These are phyloP conservation scores for Nothopassalora personata DNA, from an alignment of 2,329 filamentous ascomycete genomes.

Conservation along the genomic window DNA sequence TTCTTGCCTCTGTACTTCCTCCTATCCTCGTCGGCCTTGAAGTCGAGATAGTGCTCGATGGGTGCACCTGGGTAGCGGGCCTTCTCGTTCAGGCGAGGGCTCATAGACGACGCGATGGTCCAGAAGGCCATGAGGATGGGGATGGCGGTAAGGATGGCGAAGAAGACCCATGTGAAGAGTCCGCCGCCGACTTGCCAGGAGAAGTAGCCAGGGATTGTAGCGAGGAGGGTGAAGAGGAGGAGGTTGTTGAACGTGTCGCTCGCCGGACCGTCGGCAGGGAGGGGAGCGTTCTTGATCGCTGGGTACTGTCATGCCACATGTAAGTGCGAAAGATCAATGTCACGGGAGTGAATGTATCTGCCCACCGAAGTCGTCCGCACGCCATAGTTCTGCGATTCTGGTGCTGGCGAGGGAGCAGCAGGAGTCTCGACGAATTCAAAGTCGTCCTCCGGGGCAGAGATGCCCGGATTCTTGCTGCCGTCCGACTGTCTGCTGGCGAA, in stretches of 20 bases:
- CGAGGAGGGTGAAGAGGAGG: constrained; percentile 64
- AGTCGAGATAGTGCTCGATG: constrained; percentile 84
- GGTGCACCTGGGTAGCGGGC: constrained; percentile 77
- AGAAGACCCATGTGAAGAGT: constrained; percentile 80
- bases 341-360: neutral
- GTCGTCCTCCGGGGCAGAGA: constrained; percentile 42
- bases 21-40: constrained; percentile 59
- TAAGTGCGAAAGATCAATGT: constrained; percentile 2
- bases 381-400: constrained; percentile 52
- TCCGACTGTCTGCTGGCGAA: neutral
- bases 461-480: constrained; percentile 15
- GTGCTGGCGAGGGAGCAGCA: constrained; percentile 47
- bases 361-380: constrained; percentile 56
- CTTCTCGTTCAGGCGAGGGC: constrained; percentile 89
- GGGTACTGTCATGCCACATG: constrained; percentile 56
- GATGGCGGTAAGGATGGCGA: constrained; percentile 69
- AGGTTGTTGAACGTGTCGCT: constrained; percentile 83
- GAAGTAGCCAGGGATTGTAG: constrained; percentile 70
- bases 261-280: constrained; percentile 82
- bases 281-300: constrained; percentile 86
- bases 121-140: constrained; percentile 81
- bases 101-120: constrained; percentile 71
- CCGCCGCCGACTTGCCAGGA: constrained; percentile 81
- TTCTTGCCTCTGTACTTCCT: constrained; percentile 68
- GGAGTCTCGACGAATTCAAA: constrained; percentile 66